Percentiles rank a stretch among this genome's conserved stretches.
phyloP scores from a whole-genome alignment of 495 filamentous ascomycete species.

The Saxophila tyrrhenica region DNA sequence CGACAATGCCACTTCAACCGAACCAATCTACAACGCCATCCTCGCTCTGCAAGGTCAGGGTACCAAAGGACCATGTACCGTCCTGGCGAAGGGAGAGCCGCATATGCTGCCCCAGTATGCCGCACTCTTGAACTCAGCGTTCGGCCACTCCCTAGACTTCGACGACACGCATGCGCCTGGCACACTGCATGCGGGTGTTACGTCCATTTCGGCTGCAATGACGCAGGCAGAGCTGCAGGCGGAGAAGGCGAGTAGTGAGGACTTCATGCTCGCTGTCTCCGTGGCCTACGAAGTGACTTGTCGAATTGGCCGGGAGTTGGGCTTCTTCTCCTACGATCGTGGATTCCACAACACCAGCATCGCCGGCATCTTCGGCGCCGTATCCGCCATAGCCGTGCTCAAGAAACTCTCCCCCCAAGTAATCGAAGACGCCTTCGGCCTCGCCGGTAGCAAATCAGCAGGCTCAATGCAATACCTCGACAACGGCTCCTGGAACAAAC shows the following conservation, averaged over 20 bases:
- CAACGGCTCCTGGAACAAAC: conserved; percentile 24
- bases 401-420: conserved; percentile 3
- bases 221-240: conserved; percentile 12
- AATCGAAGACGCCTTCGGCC: conserved; percentile 19
- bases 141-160: conserved; percentile 21
- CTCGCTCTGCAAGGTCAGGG: conserved; percentile 13
- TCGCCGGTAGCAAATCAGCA: conserved; percentile 22
- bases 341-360: conserved; percentile 24
- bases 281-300: conserved; percentile 23
- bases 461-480: conserved; percentile 26
- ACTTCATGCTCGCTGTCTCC: conserved; percentile 20
- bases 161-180: conserved; percentile 21
- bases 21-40: conserved; percentile 17
- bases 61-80: conserved; percentile 11
- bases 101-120: conserved; percentile 20
- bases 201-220: conserved; percentile 17
- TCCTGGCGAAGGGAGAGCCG: conserved; percentile 13
- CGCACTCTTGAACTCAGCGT: conserved; percentile 19
- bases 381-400: conserved; percentile 18
- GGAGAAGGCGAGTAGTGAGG: conserved; percentile 1
- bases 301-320: conserved; percentile 20
- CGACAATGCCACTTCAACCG: conserved; percentile 18
- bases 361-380: conserved; percentile 21
- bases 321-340: conserved; percentile 19
- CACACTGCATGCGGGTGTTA: conserved; percentile 21